Conservation (phyloP, 1,284 basidiomycete species). For the Ustilago nuda region DNA sequence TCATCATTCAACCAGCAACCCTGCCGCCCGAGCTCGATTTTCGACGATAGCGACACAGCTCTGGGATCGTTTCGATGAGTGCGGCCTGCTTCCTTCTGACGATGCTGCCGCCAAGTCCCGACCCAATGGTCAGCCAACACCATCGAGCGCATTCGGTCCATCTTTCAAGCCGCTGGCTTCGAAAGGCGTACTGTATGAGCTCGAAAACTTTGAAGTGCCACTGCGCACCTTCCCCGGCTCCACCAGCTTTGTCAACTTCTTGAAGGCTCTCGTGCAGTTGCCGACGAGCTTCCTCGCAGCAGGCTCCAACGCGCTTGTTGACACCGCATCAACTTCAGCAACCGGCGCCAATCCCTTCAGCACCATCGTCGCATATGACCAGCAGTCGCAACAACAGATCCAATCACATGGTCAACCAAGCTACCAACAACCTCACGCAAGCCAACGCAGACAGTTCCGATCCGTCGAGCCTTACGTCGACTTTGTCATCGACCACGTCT, state of each 20-base stretch:
- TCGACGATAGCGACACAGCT: constrained; percentile 79
- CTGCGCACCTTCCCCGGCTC: constrained; percentile 86
- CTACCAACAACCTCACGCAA: constrained; percentile 25
- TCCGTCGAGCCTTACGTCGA: constrained; percentile 80
- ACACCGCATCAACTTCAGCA: constrained; percentile 9
- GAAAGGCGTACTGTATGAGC: constrained; percentile 72
- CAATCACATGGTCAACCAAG: constrained; percentile 22
- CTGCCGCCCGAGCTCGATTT: constrained; percentile 29
- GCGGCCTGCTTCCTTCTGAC: constrained; percentile 37
- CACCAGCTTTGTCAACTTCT: constrained; percentile 84
- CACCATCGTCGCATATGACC: constrained; percentile 42
- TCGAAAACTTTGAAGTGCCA: constrained; percentile 85
- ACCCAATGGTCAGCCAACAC: neutral
- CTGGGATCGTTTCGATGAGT: constrained; percentile 83
- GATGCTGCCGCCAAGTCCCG: constrained; percentile 29
- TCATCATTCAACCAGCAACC: constrained; percentile 28
- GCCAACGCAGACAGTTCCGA: constrained; percentile 31
- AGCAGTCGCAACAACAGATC: constrained; percentile 31
- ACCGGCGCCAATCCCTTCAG: constrained; percentile 40
- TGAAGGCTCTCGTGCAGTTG: constrained; percentile 75
- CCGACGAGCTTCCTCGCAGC: constrained; percentile 31
- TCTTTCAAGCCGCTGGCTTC: constrained; percentile 37
- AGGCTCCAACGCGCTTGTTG: constrained; percentile 30
- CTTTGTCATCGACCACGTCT: constrained; percentile 90
- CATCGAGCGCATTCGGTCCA: constrained; percentile 30